Evolutionary conservation across 2,329 filamentous ascomycete genomes (phyloP), one percentile per base, ranked within the genome.

Genomic region (Cercospora brassicicola): DNA sequence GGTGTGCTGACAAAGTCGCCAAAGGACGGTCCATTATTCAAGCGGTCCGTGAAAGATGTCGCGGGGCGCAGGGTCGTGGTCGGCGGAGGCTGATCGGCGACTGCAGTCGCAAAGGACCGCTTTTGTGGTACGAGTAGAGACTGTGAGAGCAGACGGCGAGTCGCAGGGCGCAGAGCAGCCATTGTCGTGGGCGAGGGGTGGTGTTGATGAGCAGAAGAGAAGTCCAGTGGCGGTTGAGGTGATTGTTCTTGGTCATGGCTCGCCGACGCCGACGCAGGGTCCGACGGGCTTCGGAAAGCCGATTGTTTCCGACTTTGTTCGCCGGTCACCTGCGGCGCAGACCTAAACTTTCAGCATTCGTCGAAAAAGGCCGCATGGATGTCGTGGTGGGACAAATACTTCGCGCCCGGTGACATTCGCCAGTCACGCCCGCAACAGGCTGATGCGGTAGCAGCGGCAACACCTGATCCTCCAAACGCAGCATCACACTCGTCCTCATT

Each of bases 11-110:
- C 84, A 70, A 91, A 90, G 74, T 90, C 88, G 31, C 81, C 78
- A 75, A 91, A 89, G 0, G 88, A 87, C 11, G 89, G 89, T 0
- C 89, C 89, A 5, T 84, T 79, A 74, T 90, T 90, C 60, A 90
- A 81, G 65, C 86, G 87, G 77, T 90, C 88, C 69, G 81, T 82
- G 79, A 91, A 90, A 2, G 81, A 79, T 13, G 86, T 89, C 31
- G 82, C 74, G 48, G 79, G 81, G 66, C 84, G 79, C 13, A 79
- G 76, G 60, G 74, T 69, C 30, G 77, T 74, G 39, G 74, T 73
- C 5, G 76, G 75, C 60, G 74, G 74, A 33, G 80, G 74, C 36
- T 77, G 71, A 39, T 81, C 79, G 63, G 80, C 76, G 66, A 81
- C 75, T 61, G 81, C 77, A 66, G 82, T 84, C 79, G 82, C 82